Evolutionary conservation across 208 protist species (phyloP).

Genomic region (Phytomonas sp.): DNA sequence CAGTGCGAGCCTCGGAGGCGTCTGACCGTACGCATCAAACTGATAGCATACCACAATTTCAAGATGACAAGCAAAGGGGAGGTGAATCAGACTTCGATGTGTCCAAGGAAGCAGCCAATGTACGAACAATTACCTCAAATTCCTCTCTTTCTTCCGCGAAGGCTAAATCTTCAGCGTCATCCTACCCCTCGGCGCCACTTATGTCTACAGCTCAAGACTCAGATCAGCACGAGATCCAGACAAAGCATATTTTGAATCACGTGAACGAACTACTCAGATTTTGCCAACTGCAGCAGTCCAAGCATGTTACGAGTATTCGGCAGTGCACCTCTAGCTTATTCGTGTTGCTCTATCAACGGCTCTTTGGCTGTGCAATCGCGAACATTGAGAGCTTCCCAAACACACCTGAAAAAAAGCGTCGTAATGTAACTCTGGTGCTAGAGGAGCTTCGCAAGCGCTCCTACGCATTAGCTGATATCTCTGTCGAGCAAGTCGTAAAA

Average conservation of each 20-base stretch:
- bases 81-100: not conserved
- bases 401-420: conserved; percentile 63
- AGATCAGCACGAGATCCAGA: conserved; percentile 19
- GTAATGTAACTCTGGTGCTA: conserved; percentile 67
- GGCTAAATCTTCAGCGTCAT: not conserved
- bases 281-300: conserved; percentile 28
- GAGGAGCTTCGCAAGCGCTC: conserved; percentile 51
- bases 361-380: conserved; percentile 62
- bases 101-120: not conserved
- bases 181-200: not conserved
- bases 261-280: conserved; percentile 52
- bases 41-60: not conserved
- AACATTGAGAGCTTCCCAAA: conserved; percentile 66
- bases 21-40: not conserved
- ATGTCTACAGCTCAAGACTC: not conserved
- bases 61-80: not conserved
- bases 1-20: not conserved
- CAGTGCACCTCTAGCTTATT: conserved; percentile 86
- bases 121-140: not conserved
- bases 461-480: conserved; percentile 49
- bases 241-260: conserved; percentile 43
- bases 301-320: conserved; percentile 57
- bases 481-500: conserved; percentile 60
- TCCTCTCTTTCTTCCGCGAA: not conserved
- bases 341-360: conserved; percentile 75